phyloP scores from a whole-genome alignment of 2,329 filamentous ascomycete genomes.

The Gnomoniopsis smithogilvyi region DNA sequence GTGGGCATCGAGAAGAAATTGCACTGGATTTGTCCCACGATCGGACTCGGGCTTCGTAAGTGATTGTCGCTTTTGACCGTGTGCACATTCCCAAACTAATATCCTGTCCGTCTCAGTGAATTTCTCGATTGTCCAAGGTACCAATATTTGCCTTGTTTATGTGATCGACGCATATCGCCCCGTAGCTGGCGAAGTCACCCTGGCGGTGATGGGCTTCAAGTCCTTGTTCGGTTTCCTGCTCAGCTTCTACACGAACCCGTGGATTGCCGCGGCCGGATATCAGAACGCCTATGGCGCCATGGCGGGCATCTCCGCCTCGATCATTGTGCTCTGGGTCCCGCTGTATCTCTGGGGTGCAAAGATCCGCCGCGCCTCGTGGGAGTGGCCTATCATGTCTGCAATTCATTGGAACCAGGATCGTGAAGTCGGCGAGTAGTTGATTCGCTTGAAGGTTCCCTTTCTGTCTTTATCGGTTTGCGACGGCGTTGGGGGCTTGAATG shows the following conservation, averaged over 20 bases:
- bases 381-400: slow-evolving; percentile 43
- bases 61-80: slow-evolving; percentile 12
- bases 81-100: background rate
- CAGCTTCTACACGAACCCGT: slow-evolving; percentile 59
- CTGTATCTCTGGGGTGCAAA: slow-evolving; percentile 50
- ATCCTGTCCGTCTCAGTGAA: slow-evolving; percentile 35
- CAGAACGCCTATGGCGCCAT: slow-evolving; percentile 51
- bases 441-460: background rate
- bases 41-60: slow-evolving; percentile 51
- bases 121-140: slow-evolving; percentile 54
- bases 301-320: slow-evolving; percentile 48
- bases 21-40: slow-evolving; percentile 54
- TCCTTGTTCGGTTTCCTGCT: slow-evolving; percentile 56
- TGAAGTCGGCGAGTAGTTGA: slow-evolving; percentile 49
- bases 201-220: slow-evolving; percentile 54
- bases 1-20: slow-evolving; percentile 42
- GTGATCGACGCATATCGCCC: slow-evolving; percentile 56
- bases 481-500: background rate
- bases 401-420: slow-evolving; percentile 50
- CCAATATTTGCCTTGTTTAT: slow-evolving; percentile 55
- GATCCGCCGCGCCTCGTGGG: slow-evolving; percentile 44
- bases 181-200: slow-evolving; percentile 51
- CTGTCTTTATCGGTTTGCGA: background rate
- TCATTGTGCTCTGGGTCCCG: slow-evolving; percentile 46
- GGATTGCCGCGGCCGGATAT: slow-evolving; percentile 50